phyloP scores from a whole-genome alignment of 805 yeast genomes.

The Torulaspora quercuum region DNA sequence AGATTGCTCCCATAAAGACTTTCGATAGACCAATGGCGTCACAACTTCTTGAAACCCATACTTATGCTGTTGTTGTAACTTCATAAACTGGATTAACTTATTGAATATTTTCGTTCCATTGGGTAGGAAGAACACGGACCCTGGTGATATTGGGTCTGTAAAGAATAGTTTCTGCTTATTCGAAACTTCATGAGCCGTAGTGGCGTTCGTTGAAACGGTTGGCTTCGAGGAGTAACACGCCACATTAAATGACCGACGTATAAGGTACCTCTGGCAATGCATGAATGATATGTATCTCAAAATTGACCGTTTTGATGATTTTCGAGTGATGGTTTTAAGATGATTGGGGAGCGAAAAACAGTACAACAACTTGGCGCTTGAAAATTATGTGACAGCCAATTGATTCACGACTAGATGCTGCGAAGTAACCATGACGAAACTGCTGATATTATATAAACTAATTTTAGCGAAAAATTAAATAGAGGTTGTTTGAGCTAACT shows the following conservation, averaged over 20 bases:
- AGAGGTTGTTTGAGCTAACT: too few relatives aligned
- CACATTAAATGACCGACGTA: background rate
- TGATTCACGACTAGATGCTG: too few relatives aligned
- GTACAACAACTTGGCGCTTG: too few relatives aligned
- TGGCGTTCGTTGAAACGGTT: conserved; percentile 8
- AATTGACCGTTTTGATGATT: too few relatives aligned
- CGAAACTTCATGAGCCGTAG: conserved; percentile 34
- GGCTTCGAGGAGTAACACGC: conserved; percentile 6
- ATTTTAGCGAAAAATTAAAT: too few relatives aligned
- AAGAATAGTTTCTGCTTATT: conserved; percentile 70
- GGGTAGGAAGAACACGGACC: conserved; percentile 87
- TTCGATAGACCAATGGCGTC: conserved; percentile 84
- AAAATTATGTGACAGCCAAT: too few relatives aligned
- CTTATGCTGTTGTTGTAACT: conserved; percentile 61
- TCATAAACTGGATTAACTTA: conserved; percentile 76
- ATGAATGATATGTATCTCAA: too few relatives aligned
- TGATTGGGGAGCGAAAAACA: too few relatives aligned
- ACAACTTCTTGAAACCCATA: conserved; percentile 90
- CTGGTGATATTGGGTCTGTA: conserved; percentile 82
- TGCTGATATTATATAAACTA: too few relatives aligned
- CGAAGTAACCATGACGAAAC: too few relatives aligned
- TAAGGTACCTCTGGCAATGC: background rate
- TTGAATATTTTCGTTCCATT: conserved; percentile 88
- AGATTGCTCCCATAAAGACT: conserved; percentile 79
- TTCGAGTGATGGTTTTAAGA: too few relatives aligned